Conservation (phyloP, 2,329 filamentous ascomycete genomes). For the Xylariaceae sp. region DNA sequence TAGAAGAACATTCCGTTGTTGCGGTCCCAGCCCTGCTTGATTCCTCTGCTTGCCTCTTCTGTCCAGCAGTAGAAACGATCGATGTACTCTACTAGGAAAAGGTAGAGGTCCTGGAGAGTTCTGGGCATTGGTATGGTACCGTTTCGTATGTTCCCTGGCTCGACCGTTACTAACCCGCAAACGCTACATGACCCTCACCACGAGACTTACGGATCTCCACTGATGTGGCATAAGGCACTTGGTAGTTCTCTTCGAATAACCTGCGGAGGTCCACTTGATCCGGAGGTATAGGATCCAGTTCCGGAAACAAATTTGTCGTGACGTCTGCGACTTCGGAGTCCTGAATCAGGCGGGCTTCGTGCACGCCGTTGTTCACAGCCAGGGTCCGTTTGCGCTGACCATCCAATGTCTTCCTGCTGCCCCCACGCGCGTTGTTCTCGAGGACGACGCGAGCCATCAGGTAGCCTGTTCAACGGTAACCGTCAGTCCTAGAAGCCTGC, state of each 20-base stretch:
- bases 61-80: neutral
- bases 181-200: neutral
- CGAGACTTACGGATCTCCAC: neutral
- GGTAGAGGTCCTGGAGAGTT: neutral
- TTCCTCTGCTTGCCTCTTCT: neutral
- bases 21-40: too few species aligned
- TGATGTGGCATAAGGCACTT: neutral
- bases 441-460: neutral
- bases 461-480: neutral
- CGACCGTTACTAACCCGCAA: neutral
- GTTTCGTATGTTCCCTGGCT: neutral
- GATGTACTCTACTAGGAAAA: neutral
- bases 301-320: neutral
- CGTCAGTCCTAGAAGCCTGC: neutral
- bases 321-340: neutral
- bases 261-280: neutral
- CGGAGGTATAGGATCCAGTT: neutral
- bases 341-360: neutral
- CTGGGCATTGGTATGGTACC: neutral
- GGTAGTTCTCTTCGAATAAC: neutral
- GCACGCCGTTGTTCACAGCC: neutral
- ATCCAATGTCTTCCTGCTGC: neutral
- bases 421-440: neutral
- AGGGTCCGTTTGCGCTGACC: neutral
- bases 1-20: too few species aligned